Base-by-base conservation (phyloP, 495 filamentous ascomycete species). In the Penicillium dipodomyicola region DNA sequence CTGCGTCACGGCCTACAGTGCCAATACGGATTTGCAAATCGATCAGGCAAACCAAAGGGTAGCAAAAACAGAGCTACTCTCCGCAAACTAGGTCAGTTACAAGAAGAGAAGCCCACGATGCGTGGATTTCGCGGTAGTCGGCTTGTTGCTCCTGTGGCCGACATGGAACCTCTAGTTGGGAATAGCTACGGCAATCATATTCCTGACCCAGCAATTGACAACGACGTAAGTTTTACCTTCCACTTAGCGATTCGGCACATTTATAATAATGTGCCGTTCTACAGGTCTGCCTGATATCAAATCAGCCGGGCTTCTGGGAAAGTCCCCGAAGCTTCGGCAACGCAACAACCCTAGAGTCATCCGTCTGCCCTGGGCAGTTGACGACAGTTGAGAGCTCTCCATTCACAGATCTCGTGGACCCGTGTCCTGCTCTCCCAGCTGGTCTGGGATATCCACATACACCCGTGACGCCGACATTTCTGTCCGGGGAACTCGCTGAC, bases 11-110 rank as follows among this genome's bases (percentile, higher is more conserved):
- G 74, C n/a, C 56, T 77, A 44, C 68, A 71, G 47, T 78, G 76
- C 52, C 70, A 69, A 57, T 77, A 78, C 52, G 69, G 76, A 30
- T 71, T 74, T 55, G 76, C 76, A 44, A 77, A 77, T 50, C 72
- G 76, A 20, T 77, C 76, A 11, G 76, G 76, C 8, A 78, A 78
- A 54, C 76, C 76, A 17, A 78, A 78, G 54, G 76, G 76, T 8
- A 78, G 74, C 57, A 78, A 78, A 49, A 78, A 78, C 52, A 66
- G 73, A 46, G 71, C 76, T 1, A 78, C 76, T 9, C 56, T 78
- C 14, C 67, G 71, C 57, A 77, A 76, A 41, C 39, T 78, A 22
- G 76, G 73, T 6, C 71, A 75, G 49, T 61, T 78, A 19, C 72
- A 74, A 46, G 69, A 74, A 41, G 65, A 66, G 2, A 71, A 72